These are phyloP conservation scores for Populus trichocarpa DNA, from an alignment of 441 rosid species.

Conservation along the genomic window DNA sequence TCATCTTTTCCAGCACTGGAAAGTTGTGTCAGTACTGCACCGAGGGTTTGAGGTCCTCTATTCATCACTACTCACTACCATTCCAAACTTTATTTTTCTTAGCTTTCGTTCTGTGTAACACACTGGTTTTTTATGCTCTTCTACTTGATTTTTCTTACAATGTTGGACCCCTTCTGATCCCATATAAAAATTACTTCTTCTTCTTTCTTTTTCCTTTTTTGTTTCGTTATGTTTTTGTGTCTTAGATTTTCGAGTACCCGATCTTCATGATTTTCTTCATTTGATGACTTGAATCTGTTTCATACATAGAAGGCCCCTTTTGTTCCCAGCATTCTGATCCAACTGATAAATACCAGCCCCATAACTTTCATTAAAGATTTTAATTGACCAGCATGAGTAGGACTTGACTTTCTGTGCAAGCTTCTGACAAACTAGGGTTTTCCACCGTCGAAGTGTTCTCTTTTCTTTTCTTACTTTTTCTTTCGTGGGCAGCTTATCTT, in stretches of 20 bases:
- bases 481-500: background rate
- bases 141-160: background rate
- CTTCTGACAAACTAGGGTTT: constrained; percentile 29
- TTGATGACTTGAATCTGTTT: background rate
- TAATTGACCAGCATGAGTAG: background rate
- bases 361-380: background rate
- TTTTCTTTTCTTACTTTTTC: background rate
- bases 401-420: constrained; percentile 6
- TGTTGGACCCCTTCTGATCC: background rate
- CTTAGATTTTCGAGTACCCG: background rate
- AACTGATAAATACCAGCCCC: background rate
- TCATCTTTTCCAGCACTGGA: constrained; percentile 70
- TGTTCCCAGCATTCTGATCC: background rate
- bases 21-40: constrained; percentile 59
- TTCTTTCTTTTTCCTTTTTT: too few species aligned
- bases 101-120: background rate
- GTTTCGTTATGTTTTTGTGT: background rate
- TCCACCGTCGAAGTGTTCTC: background rate
- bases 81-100: background rate
- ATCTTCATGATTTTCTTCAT: background rate
- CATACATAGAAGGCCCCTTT: background rate
- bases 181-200: background rate
- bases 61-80: background rate
- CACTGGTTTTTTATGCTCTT: background rate
- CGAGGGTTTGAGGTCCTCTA: constrained; percentile 46